These are phyloP conservation scores for Metrosideros polymorpha DNA, from an alignment of 441 rosid species.

Conservation along the genomic window DNA sequence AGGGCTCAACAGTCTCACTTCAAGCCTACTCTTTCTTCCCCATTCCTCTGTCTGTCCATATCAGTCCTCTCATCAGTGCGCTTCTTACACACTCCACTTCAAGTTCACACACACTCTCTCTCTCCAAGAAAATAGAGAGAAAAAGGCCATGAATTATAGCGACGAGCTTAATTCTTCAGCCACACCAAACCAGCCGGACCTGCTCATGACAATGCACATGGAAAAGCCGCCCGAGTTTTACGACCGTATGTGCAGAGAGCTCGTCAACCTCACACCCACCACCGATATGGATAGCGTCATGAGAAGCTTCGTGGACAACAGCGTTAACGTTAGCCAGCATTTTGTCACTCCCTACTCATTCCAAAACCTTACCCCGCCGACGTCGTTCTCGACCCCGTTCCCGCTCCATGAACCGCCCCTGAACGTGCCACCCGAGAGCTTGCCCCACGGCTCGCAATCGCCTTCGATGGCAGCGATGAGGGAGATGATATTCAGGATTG, in stretches of 20 bases:
- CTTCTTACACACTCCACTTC: not conserved
- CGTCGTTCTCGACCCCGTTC: slow-evolving; percentile 1
- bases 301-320: not conserved
- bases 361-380: not conserved
- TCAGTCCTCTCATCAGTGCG: not conserved
- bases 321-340: not conserved
- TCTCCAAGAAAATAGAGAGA: not conserved
- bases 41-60: slow-evolving; percentile 28
- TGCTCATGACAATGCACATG: slow-evolving; percentile 27
- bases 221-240: slow-evolving; percentile 28
- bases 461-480: slow-evolving; percentile 57
- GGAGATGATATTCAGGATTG: slow-evolving; percentile 59
- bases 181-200: slow-evolving; percentile 30
- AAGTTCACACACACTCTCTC: not conserved
- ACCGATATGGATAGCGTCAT: not conserved
- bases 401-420: not conserved
- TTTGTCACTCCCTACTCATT: slow-evolving; percentile 6
- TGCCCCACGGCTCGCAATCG: not conserved
- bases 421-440: not conserved
- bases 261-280: slow-evolving; percentile 1
- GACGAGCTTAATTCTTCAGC: slow-evolving; percentile 29
- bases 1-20: not conserved
- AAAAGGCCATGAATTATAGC: slow-evolving; percentile 21
- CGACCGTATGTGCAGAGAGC: slow-evolving; percentile 1
- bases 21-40: slow-evolving; percentile 9